phyloP scores from a whole-genome alignment of 2,329 filamentous ascomycete genomes.

The Aspergillus melleus region DNA sequence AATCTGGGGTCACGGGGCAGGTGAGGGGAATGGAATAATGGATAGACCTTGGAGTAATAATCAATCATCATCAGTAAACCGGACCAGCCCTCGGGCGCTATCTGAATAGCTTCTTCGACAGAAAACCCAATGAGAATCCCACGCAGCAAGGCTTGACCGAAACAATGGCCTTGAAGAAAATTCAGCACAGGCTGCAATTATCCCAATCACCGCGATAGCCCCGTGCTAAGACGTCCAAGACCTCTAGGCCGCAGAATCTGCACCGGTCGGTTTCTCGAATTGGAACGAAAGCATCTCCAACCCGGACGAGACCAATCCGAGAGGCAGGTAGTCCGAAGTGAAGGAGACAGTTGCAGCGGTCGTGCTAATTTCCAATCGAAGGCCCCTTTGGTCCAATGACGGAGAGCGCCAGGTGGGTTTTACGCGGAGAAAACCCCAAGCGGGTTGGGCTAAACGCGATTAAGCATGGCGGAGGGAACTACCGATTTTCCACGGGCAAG shows the following conservation, averaged over 20 bases:
- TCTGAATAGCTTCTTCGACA: not conserved
- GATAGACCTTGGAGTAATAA: not conserved
- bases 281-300: not conserved
- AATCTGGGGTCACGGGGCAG: not conserved
- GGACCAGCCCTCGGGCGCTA: not conserved
- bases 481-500: not conserved
- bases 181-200: not conserved
- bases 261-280: not conserved
- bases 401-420: not conserved
- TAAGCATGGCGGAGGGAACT: constrained; percentile 7
- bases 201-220: not conserved
- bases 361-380: not conserved
- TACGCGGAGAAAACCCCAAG: not conserved
- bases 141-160: not conserved
- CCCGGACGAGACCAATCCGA: constrained; percentile 3
- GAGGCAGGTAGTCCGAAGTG: constrained; percentile 13
- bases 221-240: not conserved
- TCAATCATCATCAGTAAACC: not conserved
- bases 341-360: not conserved
- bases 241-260: not conserved
- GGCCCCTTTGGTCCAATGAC: not conserved
- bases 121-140: not conserved
- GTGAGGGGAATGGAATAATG: not conserved
- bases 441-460: constrained; percentile 9
- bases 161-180: not conserved